These are phyloP conservation scores for Castanospermum australe DNA, from an alignment of 306 rosid species.

Conservation along the genomic window DNA sequence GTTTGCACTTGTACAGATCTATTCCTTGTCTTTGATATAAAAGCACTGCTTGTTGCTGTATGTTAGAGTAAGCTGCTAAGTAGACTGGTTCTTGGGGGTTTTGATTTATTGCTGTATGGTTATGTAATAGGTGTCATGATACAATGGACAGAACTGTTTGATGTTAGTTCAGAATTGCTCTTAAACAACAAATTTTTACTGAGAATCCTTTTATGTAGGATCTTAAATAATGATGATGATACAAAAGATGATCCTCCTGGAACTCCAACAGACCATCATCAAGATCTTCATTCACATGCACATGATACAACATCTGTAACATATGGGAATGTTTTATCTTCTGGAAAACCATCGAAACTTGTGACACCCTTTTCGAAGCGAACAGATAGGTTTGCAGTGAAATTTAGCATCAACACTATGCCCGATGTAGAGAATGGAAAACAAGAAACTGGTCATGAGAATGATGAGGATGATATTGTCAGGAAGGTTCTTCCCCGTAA, in stretches of 20 bases:
- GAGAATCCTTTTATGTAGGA: conserved; percentile 43
- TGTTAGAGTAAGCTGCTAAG: not conserved
- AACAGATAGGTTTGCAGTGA: conserved; percentile 65
- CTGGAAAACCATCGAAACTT: conserved; percentile 60
- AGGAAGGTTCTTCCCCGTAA: conserved; percentile 62
- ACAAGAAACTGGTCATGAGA: conserved; percentile 42
- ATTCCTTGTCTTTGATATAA: not conserved
- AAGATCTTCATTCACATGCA: conserved; percentile 38
- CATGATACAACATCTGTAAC: conserved; percentile 55
- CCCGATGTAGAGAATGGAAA: conserved; percentile 41
- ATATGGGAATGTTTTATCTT: conserved; percentile 51
- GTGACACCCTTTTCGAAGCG: conserved; percentile 79
- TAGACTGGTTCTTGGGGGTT: not conserved
- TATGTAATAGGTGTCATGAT: not conserved
- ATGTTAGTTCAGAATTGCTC: not conserved
- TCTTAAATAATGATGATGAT: conserved; percentile 59
- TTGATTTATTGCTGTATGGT: conserved; percentile 1
- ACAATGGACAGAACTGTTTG: not conserved
- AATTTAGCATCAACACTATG: conserved; percentile 51
- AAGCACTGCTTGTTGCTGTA: not conserved
- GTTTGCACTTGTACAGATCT: not conserved
- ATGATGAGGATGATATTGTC: conserved; percentile 59
- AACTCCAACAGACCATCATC: conserved; percentile 58
- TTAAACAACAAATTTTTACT: conserved; percentile 1
- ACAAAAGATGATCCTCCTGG: conserved; percentile 48